A percentile compares a stretch with the other conserved stretches of the same genome.
Evolutionary conservation across 352 stramenopile species (phyloP).

Genomic region (Elongisporangium senticosum): DNA sequence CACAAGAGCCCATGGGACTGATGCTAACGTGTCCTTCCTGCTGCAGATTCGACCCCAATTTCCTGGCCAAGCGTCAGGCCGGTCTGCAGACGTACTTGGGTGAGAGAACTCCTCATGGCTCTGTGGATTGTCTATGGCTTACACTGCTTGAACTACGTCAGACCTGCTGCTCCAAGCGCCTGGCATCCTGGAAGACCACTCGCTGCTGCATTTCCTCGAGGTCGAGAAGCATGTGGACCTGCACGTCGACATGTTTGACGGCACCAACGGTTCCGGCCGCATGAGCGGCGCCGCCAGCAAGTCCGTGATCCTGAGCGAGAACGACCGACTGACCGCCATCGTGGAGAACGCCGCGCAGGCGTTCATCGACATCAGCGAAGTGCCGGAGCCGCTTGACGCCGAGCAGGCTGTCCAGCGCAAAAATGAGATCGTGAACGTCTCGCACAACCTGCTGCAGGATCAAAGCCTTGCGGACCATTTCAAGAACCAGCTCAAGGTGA

Average conservation of each 20-base stretch:
- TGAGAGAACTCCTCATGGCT: constrained; percentile 9
- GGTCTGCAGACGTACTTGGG: constrained; percentile 73
- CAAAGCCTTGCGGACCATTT: constrained; percentile 53
- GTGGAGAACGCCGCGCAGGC: constrained; percentile 70
- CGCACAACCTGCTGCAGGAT: constrained; percentile 42
- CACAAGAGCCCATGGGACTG: background rate
- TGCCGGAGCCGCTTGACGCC: constrained; percentile 70
- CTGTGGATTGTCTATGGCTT: constrained; percentile 2
- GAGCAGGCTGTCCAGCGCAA: constrained; percentile 73
- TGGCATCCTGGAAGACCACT: constrained; percentile 69
- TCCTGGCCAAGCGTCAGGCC: constrained; percentile 67
- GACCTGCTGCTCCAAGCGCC: constrained; percentile 58
- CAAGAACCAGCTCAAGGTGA: constrained; percentile 31
- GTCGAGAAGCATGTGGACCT: constrained; percentile 76
- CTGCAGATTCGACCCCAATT: constrained; percentile 77
- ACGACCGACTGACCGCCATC: constrained; percentile 71
- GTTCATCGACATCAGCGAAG: constrained; percentile 81
- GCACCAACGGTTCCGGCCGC: constrained; percentile 30
- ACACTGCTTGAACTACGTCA: constrained; percentile 2
- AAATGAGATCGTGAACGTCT: constrained; percentile 62
- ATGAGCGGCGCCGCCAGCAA: constrained; percentile 47
- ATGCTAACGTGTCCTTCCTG: constrained; percentile 4
- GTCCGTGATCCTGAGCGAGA: constrained; percentile 55
- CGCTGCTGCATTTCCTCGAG: constrained; percentile 75
- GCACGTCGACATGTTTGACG: constrained; percentile 33